phyloP scores from a whole-genome alignment of 345 rosid species.

The Murraya koenigii region DNA sequence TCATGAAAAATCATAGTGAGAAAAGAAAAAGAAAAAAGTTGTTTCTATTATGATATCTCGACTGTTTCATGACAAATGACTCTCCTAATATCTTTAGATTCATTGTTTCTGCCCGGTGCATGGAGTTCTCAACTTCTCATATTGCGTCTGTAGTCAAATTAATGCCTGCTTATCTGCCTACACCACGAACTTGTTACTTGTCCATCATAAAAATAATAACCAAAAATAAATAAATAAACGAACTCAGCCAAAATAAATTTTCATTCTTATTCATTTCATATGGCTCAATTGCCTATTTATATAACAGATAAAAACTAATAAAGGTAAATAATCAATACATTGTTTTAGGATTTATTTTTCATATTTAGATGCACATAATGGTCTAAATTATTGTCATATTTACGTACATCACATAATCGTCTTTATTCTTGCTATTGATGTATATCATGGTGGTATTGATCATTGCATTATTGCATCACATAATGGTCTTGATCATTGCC shows the following conservation, averaged over 20 bases:
- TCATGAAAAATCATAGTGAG: neutral
- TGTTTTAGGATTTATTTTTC: too few species aligned
- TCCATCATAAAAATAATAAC: neutral
- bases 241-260: neutral
- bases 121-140: constrained; percentile 4
- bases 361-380: too few species aligned
- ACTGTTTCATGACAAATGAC: neutral
- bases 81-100: neutral
- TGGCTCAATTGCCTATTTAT: too few species aligned
- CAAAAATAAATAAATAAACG: neutral
- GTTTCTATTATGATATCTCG: neutral
- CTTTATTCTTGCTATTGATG: too few species aligned
- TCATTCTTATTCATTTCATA: too few species aligned
- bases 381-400: too few species aligned
- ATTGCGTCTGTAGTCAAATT: constrained; percentile 5
- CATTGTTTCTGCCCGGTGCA: constrained; percentile 13
- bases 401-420: too few species aligned
- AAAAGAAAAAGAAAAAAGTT: neutral
- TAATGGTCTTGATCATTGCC: too few species aligned
- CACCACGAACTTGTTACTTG: neutral
- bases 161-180: constrained; percentile 2
- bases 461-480: too few species aligned
- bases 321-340: too few species aligned
- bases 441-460: too few species aligned
- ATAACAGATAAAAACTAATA: neutral